A percentile compares a stretch with the other conserved stretches of the same genome.
Conservation (phyloP, 495 filamentous ascomycete species). For the Sordaria brevicollis region DNA sequence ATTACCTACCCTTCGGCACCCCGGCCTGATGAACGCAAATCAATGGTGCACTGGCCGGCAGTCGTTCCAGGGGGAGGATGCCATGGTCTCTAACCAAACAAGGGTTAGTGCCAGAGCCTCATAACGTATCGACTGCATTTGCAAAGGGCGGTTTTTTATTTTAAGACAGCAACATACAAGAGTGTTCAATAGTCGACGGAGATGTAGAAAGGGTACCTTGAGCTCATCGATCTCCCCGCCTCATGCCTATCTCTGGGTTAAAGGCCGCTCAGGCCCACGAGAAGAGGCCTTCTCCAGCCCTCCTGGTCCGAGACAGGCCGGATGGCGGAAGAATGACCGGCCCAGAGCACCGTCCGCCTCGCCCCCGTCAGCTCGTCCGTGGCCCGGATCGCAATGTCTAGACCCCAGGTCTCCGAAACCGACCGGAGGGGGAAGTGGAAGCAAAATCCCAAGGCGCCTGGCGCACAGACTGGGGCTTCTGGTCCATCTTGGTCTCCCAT, state of each 20-base stretch:
- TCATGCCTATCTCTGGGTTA: neutral
- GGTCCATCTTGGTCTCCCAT: neutral
- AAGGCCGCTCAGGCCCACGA: neutral
- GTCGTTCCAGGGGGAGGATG: neutral
- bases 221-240: neutral
- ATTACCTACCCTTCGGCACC: neutral
- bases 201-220: neutral
- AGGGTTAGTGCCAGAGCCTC: neutral
- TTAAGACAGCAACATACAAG: neutral
- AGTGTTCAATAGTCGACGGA: neutral
- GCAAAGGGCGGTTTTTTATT: neutral
- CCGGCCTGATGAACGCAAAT: neutral
- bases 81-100: neutral
- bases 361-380: neutral
- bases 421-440: neutral
- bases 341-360: neutral
- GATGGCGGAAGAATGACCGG: neutral
- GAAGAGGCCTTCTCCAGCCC: neutral
- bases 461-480: neutral
- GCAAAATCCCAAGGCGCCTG: neutral
- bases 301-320: neutral
- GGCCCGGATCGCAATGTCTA: neutral
- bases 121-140: neutral
- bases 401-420: neutral
- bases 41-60: neutral